Evolutionary conservation across 2,329 filamentous ascomycete genomes (phyloP).

Genomic region (Epichloe scottii): DNA sequence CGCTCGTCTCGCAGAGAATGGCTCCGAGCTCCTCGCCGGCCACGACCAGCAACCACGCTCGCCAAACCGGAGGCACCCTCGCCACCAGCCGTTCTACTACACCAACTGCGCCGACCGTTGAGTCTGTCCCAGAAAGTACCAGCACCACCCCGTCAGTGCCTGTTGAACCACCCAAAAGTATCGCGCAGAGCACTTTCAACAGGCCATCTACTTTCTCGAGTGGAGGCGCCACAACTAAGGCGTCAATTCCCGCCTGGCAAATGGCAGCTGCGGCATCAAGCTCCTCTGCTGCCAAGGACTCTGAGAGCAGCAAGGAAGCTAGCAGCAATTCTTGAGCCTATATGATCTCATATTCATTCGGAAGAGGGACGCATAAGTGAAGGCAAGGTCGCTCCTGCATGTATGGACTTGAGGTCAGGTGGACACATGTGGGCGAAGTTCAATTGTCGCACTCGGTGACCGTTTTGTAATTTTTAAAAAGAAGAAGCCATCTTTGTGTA

Average conservation of each 20-base stretch:
- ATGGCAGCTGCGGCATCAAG: slow-evolving; percentile 45
- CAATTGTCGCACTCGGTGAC: no score
- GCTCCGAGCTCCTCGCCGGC: slow-evolving; percentile 21
- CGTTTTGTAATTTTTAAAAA: no score
- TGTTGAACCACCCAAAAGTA: slow-evolving; percentile 21
- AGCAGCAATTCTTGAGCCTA: slow-evolving; percentile 2
- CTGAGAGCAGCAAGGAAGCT: slow-evolving; percentile 6
- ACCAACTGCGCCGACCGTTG: slow-evolving; percentile 11
- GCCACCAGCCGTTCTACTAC: neutral
- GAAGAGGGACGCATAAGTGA: no score
- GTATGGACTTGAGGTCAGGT: neutral
- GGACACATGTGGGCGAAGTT: no score
- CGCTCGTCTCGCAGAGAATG: slow-evolving; percentile 59
- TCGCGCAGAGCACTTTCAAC: slow-evolving; percentile 16
- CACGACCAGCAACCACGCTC: slow-evolving; percentile 9
- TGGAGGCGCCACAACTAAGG: slow-evolving; percentile 33
- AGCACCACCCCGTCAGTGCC: slow-evolving; percentile 12
- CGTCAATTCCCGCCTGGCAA: slow-evolving; percentile 71
- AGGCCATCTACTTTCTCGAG: slow-evolving; percentile 22
- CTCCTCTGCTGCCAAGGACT: slow-evolving; percentile 16
- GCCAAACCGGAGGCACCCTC: slow-evolving; percentile 1
- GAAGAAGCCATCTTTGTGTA: neutral
- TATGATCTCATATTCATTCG: neutral
- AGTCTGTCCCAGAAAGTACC: slow-evolving; percentile 12
- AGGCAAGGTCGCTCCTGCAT: neutral